Conservation (phyloP, 139 green algal genomes). For the Closterium sp. region DNA sequence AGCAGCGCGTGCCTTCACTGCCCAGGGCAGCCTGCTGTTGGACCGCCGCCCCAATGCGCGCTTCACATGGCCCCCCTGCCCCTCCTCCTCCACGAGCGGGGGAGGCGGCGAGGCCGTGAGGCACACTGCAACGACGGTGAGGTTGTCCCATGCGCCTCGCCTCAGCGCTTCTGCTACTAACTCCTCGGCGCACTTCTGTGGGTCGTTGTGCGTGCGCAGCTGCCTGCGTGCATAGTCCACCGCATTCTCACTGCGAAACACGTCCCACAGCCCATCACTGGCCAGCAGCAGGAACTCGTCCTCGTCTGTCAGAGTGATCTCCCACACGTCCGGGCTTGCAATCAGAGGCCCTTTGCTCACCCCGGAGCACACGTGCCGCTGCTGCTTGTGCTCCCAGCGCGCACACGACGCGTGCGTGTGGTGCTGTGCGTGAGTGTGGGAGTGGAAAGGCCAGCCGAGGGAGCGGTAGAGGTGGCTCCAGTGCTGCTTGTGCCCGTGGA, state of each 20-base stretch:
- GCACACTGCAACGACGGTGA: conserved; percentile 57
- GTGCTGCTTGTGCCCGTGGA: background rate
- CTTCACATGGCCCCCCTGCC: background rate
- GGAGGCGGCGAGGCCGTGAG: conserved; percentile 48
- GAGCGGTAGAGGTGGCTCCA: background rate
- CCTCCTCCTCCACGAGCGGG: background rate
- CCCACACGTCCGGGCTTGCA: conserved; percentile 23
- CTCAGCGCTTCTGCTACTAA: conserved; percentile 57
- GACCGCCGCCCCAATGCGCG: background rate
- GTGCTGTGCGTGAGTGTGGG: background rate
- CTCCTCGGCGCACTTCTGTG: conserved; percentile 26
- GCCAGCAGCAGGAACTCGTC: conserved; percentile 64
- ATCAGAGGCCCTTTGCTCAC: conserved; percentile 20
- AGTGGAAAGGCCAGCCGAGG: background rate
- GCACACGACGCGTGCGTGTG: background rate
- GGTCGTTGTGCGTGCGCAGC: conserved; percentile 60
- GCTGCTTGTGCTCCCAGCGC: background rate
- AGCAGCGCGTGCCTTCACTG: background rate
- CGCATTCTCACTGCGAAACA: conserved; percentile 57
- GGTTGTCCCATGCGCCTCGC: conserved; percentile 56
- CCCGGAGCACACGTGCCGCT: background rate
- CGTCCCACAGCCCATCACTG: conserved; percentile 64
- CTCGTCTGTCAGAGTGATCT: conserved; percentile 36
- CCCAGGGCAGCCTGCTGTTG: background rate
- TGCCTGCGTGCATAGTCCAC: conserved; percentile 51